Conservation (phyloP, 2,329 filamentous ascomycete genomes). For the Venturia oleaginea region DNA sequence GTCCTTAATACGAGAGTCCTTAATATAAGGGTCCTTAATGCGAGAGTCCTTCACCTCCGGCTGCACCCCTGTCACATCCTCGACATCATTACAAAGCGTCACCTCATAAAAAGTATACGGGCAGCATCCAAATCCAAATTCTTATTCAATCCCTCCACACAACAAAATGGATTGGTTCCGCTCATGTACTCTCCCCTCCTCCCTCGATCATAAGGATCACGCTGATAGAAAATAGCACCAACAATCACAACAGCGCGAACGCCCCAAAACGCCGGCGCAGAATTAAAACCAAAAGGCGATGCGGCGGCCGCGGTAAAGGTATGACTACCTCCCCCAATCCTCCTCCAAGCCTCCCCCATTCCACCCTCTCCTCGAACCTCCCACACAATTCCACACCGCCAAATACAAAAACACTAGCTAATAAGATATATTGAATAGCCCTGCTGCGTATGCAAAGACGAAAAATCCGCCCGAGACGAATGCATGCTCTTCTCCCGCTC, state of each 20-base stretch:
- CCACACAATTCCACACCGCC: not conserved
- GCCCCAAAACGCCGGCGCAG: constrained; percentile 15
- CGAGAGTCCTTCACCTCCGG: not conserved
- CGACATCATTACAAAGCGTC: not conserved
- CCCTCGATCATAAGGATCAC: too few relatives aligned
- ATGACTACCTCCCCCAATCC: constrained; percentile 3
- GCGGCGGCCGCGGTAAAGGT: constrained; percentile 14
- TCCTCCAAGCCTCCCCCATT: not conserved
- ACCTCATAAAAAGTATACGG: not conserved
- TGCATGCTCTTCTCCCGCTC: constrained; percentile 96
- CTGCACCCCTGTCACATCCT: not conserved
- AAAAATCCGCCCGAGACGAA: constrained; percentile 88
- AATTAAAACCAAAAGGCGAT: constrained; percentile 17
- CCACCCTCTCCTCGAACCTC: not conserved
- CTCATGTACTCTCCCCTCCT: not conserved
- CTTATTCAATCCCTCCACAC: not conserved
- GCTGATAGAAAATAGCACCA: not conserved
- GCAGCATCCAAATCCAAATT: too few relatives aligned
- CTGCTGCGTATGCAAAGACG: constrained; percentile 94
- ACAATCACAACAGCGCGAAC: not conserved
- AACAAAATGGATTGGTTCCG: constrained; percentile 2
- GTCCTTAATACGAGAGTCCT: too few relatives aligned
- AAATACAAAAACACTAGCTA: too few relatives aligned
- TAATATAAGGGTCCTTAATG: too few relatives aligned
- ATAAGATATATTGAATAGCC: too few relatives aligned